Evolutionary conservation across 176 grass and related monocot species (phyloP).

Genomic region (Oryza coarctata): DNA sequence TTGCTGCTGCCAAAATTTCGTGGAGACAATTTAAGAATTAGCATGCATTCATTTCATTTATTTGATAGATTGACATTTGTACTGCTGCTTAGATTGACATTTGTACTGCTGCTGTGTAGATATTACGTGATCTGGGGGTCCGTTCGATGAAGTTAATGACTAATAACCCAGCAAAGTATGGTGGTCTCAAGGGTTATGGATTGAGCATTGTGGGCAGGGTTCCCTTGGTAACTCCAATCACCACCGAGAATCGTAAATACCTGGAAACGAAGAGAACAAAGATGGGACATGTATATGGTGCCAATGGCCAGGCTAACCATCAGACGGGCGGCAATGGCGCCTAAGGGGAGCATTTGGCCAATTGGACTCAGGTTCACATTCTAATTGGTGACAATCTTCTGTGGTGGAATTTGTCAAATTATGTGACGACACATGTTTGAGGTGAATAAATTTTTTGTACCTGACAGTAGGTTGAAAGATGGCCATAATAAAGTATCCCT

Average conservation of each 20-base stretch:
- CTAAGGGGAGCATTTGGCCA: slow-evolving; percentile 29
- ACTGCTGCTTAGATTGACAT: neutral
- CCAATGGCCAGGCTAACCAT: slow-evolving; percentile 37
- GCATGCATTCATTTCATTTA: neutral
- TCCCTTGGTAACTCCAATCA: slow-evolving; percentile 82
- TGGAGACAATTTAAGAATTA: neutral
- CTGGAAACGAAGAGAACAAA: slow-evolving; percentile 83
- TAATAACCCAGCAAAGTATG: slow-evolving; percentile 87
- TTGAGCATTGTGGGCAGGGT: slow-evolving; percentile 77
- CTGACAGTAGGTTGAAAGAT: slow-evolving; percentile 27
- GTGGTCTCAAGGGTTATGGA: slow-evolving; percentile 82
- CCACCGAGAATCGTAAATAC: slow-evolving; percentile 72
- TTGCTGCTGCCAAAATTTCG: neutral
- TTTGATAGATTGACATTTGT: neutral
- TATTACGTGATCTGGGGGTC: slow-evolving; percentile 73
- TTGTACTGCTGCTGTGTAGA: slow-evolving; percentile 43
- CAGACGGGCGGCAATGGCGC: slow-evolving; percentile 5
- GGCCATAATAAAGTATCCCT: neutral
- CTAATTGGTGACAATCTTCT: slow-evolving; percentile 11
- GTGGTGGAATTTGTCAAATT: neutral
- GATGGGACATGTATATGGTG: slow-evolving; percentile 82
- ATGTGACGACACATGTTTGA: neutral
- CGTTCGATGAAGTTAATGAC: slow-evolving; percentile 91
- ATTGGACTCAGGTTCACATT: neutral
- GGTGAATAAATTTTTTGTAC: slow-evolving; percentile 19